Evolutionary conservation across 2,329 filamentous ascomycete species (phyloP).

Genomic region (Alternaria arbusti): DNA sequence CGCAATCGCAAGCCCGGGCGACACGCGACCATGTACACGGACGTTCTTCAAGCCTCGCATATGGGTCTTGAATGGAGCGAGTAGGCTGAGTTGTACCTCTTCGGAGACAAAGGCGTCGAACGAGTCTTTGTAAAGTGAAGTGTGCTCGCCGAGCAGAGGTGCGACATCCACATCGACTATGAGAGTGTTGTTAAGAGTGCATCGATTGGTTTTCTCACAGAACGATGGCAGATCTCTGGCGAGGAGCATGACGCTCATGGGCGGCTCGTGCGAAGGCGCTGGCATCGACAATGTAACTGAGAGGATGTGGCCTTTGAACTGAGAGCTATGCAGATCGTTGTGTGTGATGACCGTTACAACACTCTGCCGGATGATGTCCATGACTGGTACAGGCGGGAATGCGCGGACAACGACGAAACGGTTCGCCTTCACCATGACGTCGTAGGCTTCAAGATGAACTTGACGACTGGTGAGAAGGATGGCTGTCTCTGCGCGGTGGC

Average conservation of each 20-base stretch:
- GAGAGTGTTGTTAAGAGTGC: fast-evolving
- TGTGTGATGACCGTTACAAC: background rate
- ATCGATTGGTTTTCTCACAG: background rate
- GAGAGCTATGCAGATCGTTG: background rate
- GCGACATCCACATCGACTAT: background rate
- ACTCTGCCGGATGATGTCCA: fast-evolving
- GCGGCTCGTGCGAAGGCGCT: background rate
- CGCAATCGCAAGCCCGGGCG: background rate
- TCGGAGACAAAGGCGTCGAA: background rate
- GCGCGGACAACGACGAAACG: background rate
- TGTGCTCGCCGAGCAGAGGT: background rate
- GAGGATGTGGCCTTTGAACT: background rate
- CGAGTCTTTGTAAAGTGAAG: fast-evolving
- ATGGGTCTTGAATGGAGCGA: background rate
- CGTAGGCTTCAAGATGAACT: background rate
- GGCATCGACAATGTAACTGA: background rate
- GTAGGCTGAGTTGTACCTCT: background rate
- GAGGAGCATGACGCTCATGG: background rate
- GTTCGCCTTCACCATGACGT: background rate
- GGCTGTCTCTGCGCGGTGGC: background rate
- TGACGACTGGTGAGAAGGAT: background rate
- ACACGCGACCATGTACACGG: background rate
- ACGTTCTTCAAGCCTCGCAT: background rate
- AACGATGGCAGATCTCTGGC: fast-evolving
- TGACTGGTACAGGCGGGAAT: fast-evolving